Percentiles rank a stretch among this genome's conserved stretches.
These are phyloP conservation scores for Lasiodiplodia citricola DNA, from an alignment of 2,329 filamentous ascomycete genomes.

Conservation along the genomic window DNA sequence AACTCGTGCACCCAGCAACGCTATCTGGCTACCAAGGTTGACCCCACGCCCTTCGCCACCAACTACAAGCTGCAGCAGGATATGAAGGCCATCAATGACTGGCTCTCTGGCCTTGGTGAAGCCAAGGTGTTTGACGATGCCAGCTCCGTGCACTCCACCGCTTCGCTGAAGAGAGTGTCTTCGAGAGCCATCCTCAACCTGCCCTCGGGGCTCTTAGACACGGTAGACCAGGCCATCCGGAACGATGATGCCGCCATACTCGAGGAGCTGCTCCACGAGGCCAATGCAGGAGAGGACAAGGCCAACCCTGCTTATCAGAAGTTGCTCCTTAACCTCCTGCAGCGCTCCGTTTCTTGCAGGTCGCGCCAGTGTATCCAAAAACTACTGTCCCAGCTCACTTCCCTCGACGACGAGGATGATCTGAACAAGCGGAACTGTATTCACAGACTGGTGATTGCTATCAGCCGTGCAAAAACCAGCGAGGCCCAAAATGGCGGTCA, in stretches of 20 bases:
- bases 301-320: constrained; percentile 62
- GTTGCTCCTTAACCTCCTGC: constrained; percentile 78
- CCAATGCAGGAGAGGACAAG: constrained; percentile 57
- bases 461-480: constrained; percentile 74
- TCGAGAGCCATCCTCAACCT: constrained; percentile 77
- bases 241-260: constrained; percentile 68
- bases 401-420: constrained; percentile 84
- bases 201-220: constrained; percentile 70
- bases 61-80: constrained; percentile 64
- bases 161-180: constrained; percentile 77
- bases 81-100: constrained; percentile 80
- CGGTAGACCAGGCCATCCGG: constrained; percentile 73
- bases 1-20: constrained; percentile 77
- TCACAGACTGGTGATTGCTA: constrained; percentile 89
- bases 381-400: constrained; percentile 71
- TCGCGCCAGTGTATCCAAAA: constrained; percentile 73
- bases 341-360: constrained; percentile 74
- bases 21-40: constrained; percentile 90
- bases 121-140: constrained; percentile 77
- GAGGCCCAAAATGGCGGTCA: constrained; percentile 52
- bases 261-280: constrained; percentile 61
- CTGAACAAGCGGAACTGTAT: constrained; percentile 94
- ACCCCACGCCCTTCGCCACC: constrained; percentile 85
- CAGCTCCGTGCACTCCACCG: constrained; percentile 69
- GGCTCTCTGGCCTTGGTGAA: constrained; percentile 83